Conservation (phyloP, 2,329 filamentous ascomycete species). For the Hirsutella minnesotensis region DNA sequence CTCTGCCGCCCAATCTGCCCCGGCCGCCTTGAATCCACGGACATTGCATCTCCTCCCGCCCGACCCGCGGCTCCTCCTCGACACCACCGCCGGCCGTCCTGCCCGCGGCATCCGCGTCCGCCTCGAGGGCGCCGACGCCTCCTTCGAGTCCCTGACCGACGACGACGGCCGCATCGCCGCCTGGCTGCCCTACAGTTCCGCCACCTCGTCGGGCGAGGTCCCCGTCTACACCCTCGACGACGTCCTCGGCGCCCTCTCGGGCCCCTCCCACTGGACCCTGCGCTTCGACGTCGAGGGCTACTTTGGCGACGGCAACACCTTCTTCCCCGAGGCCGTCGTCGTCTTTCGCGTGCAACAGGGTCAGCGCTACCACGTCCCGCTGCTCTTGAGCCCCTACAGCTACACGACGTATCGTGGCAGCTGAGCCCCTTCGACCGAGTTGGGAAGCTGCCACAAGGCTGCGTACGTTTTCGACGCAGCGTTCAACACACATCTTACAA, state of each 20-base stretch:
- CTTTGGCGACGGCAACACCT: slow-evolving; percentile 51
- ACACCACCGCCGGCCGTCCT: slow-evolving; percentile 64
- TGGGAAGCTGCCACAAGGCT: too few relatives aligned
- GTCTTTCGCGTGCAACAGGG: slow-evolving; percentile 39
- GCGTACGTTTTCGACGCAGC: too few relatives aligned
- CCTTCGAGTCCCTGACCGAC: slow-evolving; percentile 60
- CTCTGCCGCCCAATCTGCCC: background rate
- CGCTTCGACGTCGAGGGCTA: slow-evolving; percentile 63
- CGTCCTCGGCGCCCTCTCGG: slow-evolving; percentile 32
- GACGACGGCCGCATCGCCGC: slow-evolving; percentile 60
- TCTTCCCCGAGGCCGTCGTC: slow-evolving; percentile 48
- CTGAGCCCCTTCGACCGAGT: too few relatives aligned
- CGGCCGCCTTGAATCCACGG: background rate
- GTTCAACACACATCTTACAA: too few relatives aligned
- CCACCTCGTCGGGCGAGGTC: slow-evolving; percentile 39
- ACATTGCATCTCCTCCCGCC: too few relatives aligned
- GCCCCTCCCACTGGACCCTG: slow-evolving; percentile 51
- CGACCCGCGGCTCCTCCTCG: too few relatives aligned
- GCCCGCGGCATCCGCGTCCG: slow-evolving; percentile 55
- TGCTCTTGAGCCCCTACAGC: slow-evolving; percentile 66
- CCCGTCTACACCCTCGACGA: slow-evolving; percentile 46
- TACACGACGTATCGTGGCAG: slow-evolving; percentile 76
- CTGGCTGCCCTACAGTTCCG: slow-evolving; percentile 51
- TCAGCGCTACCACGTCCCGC: slow-evolving; percentile 69
- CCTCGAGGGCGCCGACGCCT: slow-evolving; percentile 37